These are phyloP conservation scores for Emmonsiellopsis sp. DNA, from an alignment of 2,329 filamentous ascomycete genomes.

Conservation along the genomic window DNA sequence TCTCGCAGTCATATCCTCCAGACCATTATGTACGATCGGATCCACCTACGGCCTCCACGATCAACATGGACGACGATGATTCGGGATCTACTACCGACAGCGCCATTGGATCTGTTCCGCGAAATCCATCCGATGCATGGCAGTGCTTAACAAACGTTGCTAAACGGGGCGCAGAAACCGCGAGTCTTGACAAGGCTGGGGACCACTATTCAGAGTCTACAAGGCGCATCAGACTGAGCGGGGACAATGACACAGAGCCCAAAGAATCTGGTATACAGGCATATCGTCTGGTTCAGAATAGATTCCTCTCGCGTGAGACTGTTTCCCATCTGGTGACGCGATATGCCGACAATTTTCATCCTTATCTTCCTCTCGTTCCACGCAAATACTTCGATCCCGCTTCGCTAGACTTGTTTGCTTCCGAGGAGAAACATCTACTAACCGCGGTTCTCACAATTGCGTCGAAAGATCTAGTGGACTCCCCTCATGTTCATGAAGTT, in stretches of 20 bases:
- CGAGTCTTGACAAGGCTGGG: constrained; percentile 14
- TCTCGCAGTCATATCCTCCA: constrained; percentile 24
- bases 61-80: constrained; percentile 30
- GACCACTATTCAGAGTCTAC: constrained; percentile 18
- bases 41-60: constrained; percentile 20
- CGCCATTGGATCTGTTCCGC: constrained; percentile 32
- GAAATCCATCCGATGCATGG: constrained; percentile 42
- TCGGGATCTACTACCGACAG: constrained; percentile 27
- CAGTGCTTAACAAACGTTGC: constrained; percentile 39
- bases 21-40: constrained; percentile 26
- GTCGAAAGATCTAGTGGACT: constrained; percentile 59
- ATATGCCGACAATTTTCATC: constrained; percentile 58
- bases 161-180: constrained; percentile 24
- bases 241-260: constrained; percentile 20
- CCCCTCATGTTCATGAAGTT: constrained; percentile 54
- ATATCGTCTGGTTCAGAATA: constrained; percentile 36
- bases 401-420: constrained; percentile 47
- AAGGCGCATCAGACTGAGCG: constrained; percentile 18
- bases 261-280: constrained; percentile 27
- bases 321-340: constrained; percentile 47
- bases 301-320: constrained; percentile 40
- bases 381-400: constrained; percentile 48
- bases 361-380: constrained; percentile 61
- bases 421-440: constrained; percentile 56
- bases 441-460: constrained; percentile 63